Conservation (phyloP, 768 basidiomycete genomes). For the Hirschioporus abietinus region DNA sequence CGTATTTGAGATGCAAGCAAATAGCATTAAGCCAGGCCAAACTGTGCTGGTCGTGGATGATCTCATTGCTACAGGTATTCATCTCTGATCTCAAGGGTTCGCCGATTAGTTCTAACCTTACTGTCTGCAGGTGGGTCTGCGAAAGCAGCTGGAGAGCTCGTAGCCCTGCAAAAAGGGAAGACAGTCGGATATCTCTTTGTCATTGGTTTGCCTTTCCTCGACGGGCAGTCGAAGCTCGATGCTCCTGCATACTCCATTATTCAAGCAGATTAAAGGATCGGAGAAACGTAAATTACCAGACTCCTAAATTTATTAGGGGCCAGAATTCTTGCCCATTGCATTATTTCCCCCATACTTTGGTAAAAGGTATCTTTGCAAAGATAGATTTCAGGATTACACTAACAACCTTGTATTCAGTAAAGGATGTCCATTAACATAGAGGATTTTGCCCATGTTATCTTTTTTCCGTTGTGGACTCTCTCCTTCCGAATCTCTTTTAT, state of each 20-base stretch:
- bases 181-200: constrained; percentile 93
- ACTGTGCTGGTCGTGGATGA: constrained; percentile 89
- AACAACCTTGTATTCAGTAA: constrained; percentile 71
- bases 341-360: too few relatives aligned
- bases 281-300: neutral
- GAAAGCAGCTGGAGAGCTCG: constrained; percentile 84
- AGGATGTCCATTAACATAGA: constrained; percentile 75
- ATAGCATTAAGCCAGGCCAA: constrained; percentile 76
- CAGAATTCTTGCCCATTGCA: too few relatives aligned
- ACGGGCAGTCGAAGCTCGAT: constrained; percentile 71
- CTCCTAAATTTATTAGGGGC: neutral
- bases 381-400: constrained; percentile 30
- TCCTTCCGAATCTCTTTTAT: neutral
- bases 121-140: constrained; percentile 76
- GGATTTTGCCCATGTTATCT: constrained; percentile 26
- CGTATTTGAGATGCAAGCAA: constrained; percentile 92
- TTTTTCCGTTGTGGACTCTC: neutral
- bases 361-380: neutral
- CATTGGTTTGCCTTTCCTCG: constrained; percentile 73
- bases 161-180: constrained; percentile 75
- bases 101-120: constrained; percentile 3
- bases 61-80: constrained; percentile 88
- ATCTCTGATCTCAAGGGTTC: constrained; percentile 4
- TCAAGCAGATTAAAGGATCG: constrained; percentile 55
- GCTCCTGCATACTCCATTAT: constrained; percentile 89